Percentiles rank a stretch among this genome's conserved stretches.
Conservation (phyloP, 2,329 filamentous ascomycete genomes). For the Byssothecium circinans region DNA sequence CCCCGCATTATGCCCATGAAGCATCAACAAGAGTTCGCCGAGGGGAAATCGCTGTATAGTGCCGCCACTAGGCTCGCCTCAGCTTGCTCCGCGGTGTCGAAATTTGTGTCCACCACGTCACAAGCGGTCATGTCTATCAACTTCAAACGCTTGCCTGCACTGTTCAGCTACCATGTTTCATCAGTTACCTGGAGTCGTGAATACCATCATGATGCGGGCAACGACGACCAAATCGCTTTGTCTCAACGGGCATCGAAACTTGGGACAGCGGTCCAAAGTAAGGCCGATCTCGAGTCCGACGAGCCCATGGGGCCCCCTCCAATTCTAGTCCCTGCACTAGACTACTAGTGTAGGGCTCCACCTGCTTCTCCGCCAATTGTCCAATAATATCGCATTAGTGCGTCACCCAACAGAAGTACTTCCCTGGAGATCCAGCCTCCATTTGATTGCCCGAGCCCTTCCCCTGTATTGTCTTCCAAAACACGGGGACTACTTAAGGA, state of each 20-base stretch:
- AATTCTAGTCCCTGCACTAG: neutral
- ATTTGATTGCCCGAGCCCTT: neutral
- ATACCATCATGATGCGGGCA: no score
- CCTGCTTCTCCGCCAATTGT: no score
- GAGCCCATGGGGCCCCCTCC: neutral
- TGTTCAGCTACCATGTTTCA: no score
- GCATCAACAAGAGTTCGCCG: slow-evolving; percentile 16
- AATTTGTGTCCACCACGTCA: no score
- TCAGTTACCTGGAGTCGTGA: no score
- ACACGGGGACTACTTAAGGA: slow-evolving; percentile 6
- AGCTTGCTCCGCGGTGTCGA: slow-evolving; percentile 8
- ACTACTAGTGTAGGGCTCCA: neutral
- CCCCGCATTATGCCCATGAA: slow-evolving; percentile 9
- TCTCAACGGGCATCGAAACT: neutral
- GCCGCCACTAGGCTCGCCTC: slow-evolving; percentile 10
- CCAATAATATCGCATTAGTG: no score
- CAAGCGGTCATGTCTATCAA: no score
- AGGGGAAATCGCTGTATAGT: slow-evolving; percentile 15
- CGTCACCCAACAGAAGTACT: neutral
- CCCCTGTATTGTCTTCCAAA: neutral
- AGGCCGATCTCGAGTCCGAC: neutral
- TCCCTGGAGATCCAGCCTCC: neutral
- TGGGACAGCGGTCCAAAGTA: neutral
- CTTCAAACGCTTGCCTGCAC: no score
- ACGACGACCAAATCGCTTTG: no score